Evolutionary conservation across 352 stramenopile species (phyloP).

Genomic region (Pythium brassicae): DNA sequence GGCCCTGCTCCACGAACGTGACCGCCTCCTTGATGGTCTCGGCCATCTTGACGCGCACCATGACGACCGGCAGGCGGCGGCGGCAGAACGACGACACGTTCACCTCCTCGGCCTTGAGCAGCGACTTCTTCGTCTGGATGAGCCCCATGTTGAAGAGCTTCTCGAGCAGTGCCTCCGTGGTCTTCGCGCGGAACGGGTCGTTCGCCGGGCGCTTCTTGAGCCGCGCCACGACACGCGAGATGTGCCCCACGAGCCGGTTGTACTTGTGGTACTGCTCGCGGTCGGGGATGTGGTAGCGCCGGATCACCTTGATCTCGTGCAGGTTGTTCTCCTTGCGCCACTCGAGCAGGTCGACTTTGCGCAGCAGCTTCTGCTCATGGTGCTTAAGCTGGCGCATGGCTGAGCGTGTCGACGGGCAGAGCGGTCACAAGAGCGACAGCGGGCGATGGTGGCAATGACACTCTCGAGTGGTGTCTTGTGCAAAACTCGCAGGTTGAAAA

Average conservation of each 20-base stretch:
- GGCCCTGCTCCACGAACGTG: constrained; percentile 97
- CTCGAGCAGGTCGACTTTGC: constrained; percentile 98
- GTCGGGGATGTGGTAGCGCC: constrained; percentile 97
- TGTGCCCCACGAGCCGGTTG: constrained; percentile 95
- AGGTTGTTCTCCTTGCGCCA: constrained; percentile 99
- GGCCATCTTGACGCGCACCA: constrained; percentile 99
- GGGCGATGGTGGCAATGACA: too few species aligned
- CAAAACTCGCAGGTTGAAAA: too few species aligned
- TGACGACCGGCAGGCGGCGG: constrained; percentile 96
- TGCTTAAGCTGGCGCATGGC: constrained; percentile 92
- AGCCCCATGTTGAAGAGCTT: constrained; percentile 99
- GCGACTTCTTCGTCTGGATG: constrained; percentile 95
- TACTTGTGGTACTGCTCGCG: constrained; percentile 99
- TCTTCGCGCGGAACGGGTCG: constrained; percentile 97
- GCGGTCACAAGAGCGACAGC: too few species aligned
- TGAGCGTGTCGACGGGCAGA: too few species aligned
- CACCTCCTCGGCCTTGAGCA: constrained; percentile 96
- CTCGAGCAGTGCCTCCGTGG: constrained; percentile 93
- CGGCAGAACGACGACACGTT: constrained; percentile 94
- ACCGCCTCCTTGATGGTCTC: constrained; percentile 97
- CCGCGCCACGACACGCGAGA: constrained; percentile 93
- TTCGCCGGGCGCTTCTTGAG: constrained; percentile 93
- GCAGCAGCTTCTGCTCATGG: constrained; percentile 98
- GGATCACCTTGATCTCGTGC: constrained; percentile 97
- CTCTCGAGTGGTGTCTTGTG: too few species aligned